phyloP scores from a whole-genome alignment of 306 rosid species.

The Lathyrus tuberosus region DNA sequence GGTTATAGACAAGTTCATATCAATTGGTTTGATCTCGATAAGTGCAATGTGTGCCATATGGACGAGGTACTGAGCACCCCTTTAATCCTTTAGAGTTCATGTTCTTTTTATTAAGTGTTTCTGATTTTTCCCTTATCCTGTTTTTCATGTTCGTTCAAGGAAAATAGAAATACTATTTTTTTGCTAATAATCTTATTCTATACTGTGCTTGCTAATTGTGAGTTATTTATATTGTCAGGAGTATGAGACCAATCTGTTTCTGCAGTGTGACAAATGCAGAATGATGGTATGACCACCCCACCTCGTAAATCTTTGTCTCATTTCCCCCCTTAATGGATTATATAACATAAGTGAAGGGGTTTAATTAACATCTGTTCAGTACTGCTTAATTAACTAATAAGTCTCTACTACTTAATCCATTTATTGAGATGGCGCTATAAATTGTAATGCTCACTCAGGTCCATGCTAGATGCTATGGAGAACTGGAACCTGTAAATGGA shows the following conservation, averaged over 20 bases:
- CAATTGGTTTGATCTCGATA: constrained; percentile 98
- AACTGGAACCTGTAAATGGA: constrained; percentile 86
- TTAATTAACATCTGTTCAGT: constrained; percentile 5
- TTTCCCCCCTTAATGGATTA: constrained; percentile 2
- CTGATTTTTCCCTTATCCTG: constrained; percentile 10
- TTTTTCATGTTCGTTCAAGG: constrained; percentile 17
- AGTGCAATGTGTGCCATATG: constrained; percentile 99
- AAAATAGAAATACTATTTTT: constrained; percentile 23
- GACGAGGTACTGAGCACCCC: constrained; percentile 70
- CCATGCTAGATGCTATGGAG: constrained; percentile 98
- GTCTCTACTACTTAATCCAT: constrained; percentile 30
- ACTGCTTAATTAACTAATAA: constrained; percentile 21
- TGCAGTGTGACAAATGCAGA: constrained; percentile 99
- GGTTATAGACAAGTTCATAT: constrained; percentile 98
- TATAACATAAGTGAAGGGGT: background rate
- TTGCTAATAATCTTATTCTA: constrained; percentile 11
- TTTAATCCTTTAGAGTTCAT: constrained; percentile 32
- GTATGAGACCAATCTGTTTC: constrained; percentile 91
- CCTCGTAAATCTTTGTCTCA: constrained; percentile 1
- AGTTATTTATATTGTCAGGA: constrained; percentile 60
- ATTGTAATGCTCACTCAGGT: constrained; percentile 56
- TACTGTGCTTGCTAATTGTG: constrained; percentile 41
- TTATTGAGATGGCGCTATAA: constrained; percentile 32
- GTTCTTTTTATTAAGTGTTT: constrained; percentile 17
- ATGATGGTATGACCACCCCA: constrained; percentile 73